Conservation (phyloP, 345 rosid genomes). For the Chamaenerion angustifolium region DNA sequence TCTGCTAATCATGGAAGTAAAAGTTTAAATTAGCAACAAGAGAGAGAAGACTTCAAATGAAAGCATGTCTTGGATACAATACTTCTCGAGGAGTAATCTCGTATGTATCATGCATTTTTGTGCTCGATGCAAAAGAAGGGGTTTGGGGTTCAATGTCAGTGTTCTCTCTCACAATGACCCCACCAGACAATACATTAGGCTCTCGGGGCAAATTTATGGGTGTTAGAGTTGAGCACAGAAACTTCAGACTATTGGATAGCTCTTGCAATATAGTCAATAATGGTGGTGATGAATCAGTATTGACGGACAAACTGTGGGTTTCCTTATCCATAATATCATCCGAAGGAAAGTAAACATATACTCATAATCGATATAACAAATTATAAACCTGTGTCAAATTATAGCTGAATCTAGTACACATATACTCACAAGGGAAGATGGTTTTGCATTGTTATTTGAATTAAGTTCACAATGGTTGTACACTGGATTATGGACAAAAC, state of each 20-base stretch:
- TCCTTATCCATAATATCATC: constrained; percentile 25
- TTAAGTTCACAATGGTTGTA: constrained; percentile 13
- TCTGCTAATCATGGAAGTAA: constrained; percentile 20
- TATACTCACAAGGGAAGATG: constrained; percentile 15
- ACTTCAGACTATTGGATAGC: constrained; percentile 41
- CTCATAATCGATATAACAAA: not conserved
- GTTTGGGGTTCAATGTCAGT: constrained; percentile 31
- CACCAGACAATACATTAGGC: constrained; percentile 8
- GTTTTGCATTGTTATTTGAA: constrained; percentile 9
- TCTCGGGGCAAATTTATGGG: constrained; percentile 12
- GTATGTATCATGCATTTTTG: constrained; percentile 11
- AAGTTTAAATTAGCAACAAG: not conserved
- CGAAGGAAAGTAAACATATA: not conserved
- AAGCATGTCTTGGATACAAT: constrained; percentile 28
- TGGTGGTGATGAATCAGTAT: constrained; percentile 36
- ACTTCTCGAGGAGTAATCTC: constrained; percentile 34
- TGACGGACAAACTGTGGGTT: constrained; percentile 18
- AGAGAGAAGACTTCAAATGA: not conserved
- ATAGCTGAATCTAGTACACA: constrained; percentile 3
- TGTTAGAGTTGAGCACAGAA: constrained; percentile 25
- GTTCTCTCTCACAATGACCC: constrained; percentile 6
- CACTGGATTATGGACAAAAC: not conserved
- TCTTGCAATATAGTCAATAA: constrained; percentile 37
- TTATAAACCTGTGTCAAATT: not conserved
- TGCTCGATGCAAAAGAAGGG: constrained; percentile 17